Base-by-base conservation (phyloP, 1,139 yeast genomes). In the Pichia sp. region DNA sequence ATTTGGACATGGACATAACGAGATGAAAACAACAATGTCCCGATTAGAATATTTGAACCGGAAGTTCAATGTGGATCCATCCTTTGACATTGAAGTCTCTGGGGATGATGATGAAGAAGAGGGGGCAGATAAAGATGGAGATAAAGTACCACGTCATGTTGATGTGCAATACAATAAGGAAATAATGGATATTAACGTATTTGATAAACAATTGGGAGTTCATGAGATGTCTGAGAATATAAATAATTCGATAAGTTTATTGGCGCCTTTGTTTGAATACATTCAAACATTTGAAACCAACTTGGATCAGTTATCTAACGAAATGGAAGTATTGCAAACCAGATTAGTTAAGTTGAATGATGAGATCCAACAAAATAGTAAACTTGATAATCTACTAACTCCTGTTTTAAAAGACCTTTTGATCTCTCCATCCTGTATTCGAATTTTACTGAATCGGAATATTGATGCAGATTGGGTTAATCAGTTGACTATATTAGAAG, bases 381-480 rank as follows among this genome's bases (percentile, higher is more conserved):
- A 64, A 27, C 65, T 80, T 4, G 80, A 81, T 27, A 70, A 68
- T 22, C 71, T 72, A 41, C 70, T 88, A 45, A 74, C 80, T 13
- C 94, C 95, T 0, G 65, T 85, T 13, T 79, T 88, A 1, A 70
- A 82, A 30, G 91, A 85, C 50, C 64, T 84, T 21, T 68, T 84
- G 49, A 74, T 88, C 5, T 85, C 96, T 0, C 94, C 95, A 0
- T 74, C 73, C 4, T 64, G 78, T 2, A 72, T 78, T 4, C 63
- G 66, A 39, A 70, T 77, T 2, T 63, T 82, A 1, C 49, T 70
- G 5, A 62, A 63, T 28, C 80, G 71, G 16, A 70, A 70, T 8
- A 62, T 82, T 6, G 64, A 68, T 49, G 57, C 60, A 2, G 46
- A 59, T 16, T 82, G 89, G 89, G 62, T 68, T 15, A 86, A 79